phyloP scores from a whole-genome alignment of 257 asterid species.

The Voacanga thouarsii region DNA sequence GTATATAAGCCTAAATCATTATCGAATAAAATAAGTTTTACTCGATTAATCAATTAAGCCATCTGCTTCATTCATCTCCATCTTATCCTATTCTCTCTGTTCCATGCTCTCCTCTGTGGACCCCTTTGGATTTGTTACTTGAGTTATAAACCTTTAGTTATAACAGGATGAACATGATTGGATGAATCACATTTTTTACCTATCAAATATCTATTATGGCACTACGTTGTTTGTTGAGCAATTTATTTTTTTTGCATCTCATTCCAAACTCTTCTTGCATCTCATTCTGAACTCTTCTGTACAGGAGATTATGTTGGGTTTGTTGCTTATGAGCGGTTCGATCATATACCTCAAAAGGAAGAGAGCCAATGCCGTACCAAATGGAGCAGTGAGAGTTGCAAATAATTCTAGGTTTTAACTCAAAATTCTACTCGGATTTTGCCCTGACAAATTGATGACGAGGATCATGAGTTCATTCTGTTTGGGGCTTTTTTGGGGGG shows the following conservation, averaged over 20 bases:
- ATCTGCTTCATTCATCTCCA: neutral
- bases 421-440: neutral
- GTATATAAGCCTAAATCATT: no score
- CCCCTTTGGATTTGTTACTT: neutral
- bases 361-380: constrained; percentile 42
- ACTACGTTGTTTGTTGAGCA: neutral
- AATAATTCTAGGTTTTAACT: constrained; percentile 63
- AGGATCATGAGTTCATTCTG: neutral
- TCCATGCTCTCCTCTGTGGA: neutral
- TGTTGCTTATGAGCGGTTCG: constrained; percentile 75
- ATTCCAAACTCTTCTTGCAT: neutral
- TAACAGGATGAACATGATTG: neutral
- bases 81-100: neutral
- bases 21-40: no score
- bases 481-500: neutral
- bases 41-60: no score
- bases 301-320: constrained; percentile 64
- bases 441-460: neutral
- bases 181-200: neutral
- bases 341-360: constrained; percentile 62
- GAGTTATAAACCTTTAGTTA: neutral
- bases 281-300: neutral
- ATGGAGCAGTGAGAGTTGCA: constrained; percentile 61
- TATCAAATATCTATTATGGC: neutral
- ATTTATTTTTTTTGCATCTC: neutral